Conservation (phyloP, 2,329 filamentous ascomycete genomes). For the Aureobasidium lini region DNA sequence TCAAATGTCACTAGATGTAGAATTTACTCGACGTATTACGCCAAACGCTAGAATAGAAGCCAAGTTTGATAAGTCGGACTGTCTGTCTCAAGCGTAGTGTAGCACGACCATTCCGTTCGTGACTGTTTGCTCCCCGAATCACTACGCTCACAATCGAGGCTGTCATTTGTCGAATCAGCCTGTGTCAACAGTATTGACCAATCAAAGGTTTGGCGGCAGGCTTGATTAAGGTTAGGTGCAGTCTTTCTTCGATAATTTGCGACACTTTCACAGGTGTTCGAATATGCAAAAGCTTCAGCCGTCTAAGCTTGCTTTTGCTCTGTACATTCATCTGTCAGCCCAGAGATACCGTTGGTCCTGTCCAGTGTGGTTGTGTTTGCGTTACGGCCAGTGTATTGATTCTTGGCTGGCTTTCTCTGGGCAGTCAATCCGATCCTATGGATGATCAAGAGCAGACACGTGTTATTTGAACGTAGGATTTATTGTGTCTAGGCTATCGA, state of each 20-base stretch:
- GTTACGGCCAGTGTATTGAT: not conserved
- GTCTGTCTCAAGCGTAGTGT: not conserved
- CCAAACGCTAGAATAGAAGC: not conserved
- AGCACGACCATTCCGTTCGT: not conserved
- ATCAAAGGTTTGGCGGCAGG: not conserved
- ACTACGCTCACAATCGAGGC: not conserved
- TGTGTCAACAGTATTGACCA: not conserved
- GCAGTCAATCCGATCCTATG: too few species aligned
- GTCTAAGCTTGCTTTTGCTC: not conserved
- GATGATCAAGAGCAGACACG: too few species aligned
- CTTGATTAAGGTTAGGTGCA: not conserved
- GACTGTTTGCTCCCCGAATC: not conserved
- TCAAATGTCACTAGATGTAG: not conserved
- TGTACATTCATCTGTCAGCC: too few species aligned
- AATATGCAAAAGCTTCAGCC: not conserved
- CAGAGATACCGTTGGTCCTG: conserved; percentile 8
- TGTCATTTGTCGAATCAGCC: not conserved
- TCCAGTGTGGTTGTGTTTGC: not conserved
- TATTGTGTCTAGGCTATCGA: too few species aligned
- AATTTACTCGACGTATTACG: not conserved
- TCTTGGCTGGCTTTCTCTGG: not conserved
- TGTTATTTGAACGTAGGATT: too few species aligned
- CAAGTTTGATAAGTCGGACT: too few species aligned
- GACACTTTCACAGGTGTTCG: not conserved
- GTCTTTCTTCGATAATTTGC: not conserved